A percentile compares a stretch with the other conserved stretches of the same genome.
Evolutionary conservation across 768 basidiomycete species (phyloP).

Genomic region (Lentinula aciculospora): DNA sequence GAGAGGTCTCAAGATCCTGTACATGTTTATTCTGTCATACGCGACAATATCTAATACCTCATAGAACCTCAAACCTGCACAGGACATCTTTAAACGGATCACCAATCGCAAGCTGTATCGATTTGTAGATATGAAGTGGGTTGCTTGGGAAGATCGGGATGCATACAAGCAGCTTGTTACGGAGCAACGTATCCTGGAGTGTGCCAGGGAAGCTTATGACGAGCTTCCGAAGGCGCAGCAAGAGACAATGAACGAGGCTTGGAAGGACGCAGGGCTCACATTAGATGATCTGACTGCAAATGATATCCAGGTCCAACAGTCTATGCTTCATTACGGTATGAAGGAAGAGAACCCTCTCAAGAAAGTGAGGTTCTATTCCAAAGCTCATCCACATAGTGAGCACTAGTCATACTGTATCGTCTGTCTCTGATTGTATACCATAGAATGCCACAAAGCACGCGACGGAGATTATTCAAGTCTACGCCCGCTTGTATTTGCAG

Average conservation of each 20-base stretch:
- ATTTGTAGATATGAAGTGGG: slow-evolving; percentile 57
- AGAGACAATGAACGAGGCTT: slow-evolving; percentile 12
- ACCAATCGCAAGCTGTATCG: slow-evolving; percentile 61
- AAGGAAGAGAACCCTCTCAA: slow-evolving; percentile 63
- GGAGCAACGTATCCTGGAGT: slow-evolving; percentile 34
- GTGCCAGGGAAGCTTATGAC: slow-evolving; percentile 22
- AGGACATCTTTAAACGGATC: slow-evolving; percentile 58
- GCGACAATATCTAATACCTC: slow-evolving; percentile 3
- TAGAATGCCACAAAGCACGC: slow-evolving; percentile 40
- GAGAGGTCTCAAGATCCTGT: slow-evolving; percentile 49
- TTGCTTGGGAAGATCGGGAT: slow-evolving; percentile 33
- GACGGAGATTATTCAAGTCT: slow-evolving; percentile 59
- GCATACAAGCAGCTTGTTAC: slow-evolving; percentile 36
- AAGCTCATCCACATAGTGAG: slow-evolving; percentile 50
- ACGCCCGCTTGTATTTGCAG: slow-evolving; percentile 62
- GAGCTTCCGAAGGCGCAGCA: slow-evolving; percentile 14
- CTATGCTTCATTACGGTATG: slow-evolving; percentile 76
- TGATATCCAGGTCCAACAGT: slow-evolving; percentile 60
- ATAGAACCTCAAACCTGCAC: slow-evolving; percentile 56
- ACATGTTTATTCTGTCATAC: slow-evolving; percentile 13
- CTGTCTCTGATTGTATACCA: background rate
- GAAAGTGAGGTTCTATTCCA: slow-evolving; percentile 66
- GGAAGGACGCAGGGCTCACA: slow-evolving; percentile 11
- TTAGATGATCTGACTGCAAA: slow-evolving; percentile 31
- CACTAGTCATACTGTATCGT: background rate